Evolutionary conservation across 305 asterid species (phyloP), one percentile per base, ranked within the genome.

Genomic region (Solanum hybrid): DNA sequence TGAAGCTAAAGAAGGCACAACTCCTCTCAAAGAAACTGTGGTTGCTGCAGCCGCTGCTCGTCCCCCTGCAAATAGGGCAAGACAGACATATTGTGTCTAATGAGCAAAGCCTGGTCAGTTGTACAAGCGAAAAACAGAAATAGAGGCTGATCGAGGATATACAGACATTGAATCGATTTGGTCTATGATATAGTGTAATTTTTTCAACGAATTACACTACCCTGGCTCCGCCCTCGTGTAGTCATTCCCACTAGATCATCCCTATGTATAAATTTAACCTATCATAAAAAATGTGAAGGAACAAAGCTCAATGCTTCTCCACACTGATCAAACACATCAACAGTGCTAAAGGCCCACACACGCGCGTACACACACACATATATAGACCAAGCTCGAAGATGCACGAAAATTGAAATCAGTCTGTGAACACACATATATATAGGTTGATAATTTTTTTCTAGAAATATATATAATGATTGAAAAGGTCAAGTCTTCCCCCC

Each of bases 1-100:
- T n/a, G 95, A 86, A 80, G 95, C 96, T 67, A 96, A 91, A 77
- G 96, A 92, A 80, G 95, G 88, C 89, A 91, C 91, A 90, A 93
- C 93, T 88, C 98, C 97, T 88, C 97, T 92, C 92, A 94, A 61
- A 39, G 96, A 93, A 92, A 96, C 95, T 29, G 95, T 94, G 10
- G 98, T 90, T 28, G 95, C 98, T 36, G 98, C 96, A 46, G 96
- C 98, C 13, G 94, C 96, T 71, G 96, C 94, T 92, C 95, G 93
- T 26, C 98, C 97, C 80, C 94, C 97, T 95, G 92, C 90, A 90
- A 24, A 28, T 75, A 39, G 13, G 46, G 35, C n/a, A 85, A 31
- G 75, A 6, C 39, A n/a, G 40, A 6, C 77, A 26, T 40, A 26
- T 40, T 36, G 34, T n/a, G 57, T n/a, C 86, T 80, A 79, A 79